Conservation (phyloP, 2,329 filamentous ascomycete species). For the Diaporthe sp. region DNA sequence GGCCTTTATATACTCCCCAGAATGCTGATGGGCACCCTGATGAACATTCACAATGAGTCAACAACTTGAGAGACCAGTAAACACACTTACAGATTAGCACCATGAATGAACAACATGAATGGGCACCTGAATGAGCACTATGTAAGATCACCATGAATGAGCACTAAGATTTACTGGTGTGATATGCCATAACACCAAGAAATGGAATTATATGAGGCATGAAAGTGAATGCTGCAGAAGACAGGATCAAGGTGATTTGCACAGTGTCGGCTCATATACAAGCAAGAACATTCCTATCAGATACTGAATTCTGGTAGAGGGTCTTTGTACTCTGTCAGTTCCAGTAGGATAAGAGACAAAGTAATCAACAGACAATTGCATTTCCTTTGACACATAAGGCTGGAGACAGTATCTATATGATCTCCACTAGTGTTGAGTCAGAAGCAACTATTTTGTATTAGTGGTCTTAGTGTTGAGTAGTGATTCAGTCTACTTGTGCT, state of each 20-base stretch:
- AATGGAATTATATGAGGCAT: too few species aligned
- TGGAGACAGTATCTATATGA: background rate
- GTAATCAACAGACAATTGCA: background rate
- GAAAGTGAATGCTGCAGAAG: too few species aligned
- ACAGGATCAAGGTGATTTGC: too few species aligned
- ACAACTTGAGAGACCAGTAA: too few species aligned
- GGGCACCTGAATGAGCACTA: too few species aligned
- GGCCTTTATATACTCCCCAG: background rate
- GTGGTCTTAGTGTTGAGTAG: background rate
- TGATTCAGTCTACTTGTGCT: too few species aligned
- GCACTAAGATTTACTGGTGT: background rate
- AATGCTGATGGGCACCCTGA: background rate
- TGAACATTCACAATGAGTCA: too few species aligned
- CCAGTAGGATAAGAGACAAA: background rate
- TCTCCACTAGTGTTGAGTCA: background rate
- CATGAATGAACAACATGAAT: too few species aligned
- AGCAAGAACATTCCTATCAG: background rate
- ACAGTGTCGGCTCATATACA: too few species aligned
- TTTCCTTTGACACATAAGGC: background rate
- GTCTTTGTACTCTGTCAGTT: background rate
- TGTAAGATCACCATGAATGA: background rate
- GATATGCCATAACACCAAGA: too few species aligned
- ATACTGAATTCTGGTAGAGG: background rate
- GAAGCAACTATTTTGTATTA: background rate
- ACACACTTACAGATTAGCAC: too few species aligned